These are phyloP conservation scores for Luffa aegyptiaca DNA, from an alignment of 306 rosid species.

Conservation along the genomic window DNA sequence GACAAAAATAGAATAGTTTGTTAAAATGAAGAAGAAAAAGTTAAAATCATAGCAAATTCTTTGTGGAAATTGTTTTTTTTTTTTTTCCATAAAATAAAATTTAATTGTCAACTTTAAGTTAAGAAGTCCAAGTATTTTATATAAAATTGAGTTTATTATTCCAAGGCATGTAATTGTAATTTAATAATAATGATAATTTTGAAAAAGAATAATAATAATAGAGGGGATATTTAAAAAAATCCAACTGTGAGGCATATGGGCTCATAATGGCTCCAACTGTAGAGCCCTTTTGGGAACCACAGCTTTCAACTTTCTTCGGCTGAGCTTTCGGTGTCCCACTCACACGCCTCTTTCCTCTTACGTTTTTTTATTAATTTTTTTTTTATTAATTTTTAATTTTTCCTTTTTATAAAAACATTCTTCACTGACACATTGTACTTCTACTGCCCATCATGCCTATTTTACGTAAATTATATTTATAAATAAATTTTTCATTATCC, in stretches of 20 bases:
- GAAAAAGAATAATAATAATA: not conserved
- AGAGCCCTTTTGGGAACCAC: not conserved
- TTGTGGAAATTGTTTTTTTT: not conserved
- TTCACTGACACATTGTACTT: constrained; percentile 3
- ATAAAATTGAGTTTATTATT: not conserved
- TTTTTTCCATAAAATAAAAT: not conserved
- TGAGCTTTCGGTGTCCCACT: not conserved
- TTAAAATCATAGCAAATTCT: not conserved
- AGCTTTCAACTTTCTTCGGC: constrained; percentile 1
- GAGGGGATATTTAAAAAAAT: not conserved
- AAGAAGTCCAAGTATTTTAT: not conserved
- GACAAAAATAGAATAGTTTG: not conserved
- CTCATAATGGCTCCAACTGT: constrained; percentile 1
- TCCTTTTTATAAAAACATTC: not conserved
- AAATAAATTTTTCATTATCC: too few species aligned
- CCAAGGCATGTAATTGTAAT: not conserved
- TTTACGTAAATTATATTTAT: not conserved
- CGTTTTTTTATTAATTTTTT: not conserved
- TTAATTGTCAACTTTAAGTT: not conserved
- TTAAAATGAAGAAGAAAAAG: not conserved
- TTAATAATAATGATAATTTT: not conserved
- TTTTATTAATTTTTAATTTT: too few species aligned
- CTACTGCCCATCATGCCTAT: not conserved
- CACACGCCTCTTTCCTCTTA: not conserved
- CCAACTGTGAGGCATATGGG: not conserved